Percentiles rank a stretch among this genome's conserved stretches.
phyloP scores from a whole-genome alignment of 129 eudicot species.

The Artemisia argyi region DNA sequence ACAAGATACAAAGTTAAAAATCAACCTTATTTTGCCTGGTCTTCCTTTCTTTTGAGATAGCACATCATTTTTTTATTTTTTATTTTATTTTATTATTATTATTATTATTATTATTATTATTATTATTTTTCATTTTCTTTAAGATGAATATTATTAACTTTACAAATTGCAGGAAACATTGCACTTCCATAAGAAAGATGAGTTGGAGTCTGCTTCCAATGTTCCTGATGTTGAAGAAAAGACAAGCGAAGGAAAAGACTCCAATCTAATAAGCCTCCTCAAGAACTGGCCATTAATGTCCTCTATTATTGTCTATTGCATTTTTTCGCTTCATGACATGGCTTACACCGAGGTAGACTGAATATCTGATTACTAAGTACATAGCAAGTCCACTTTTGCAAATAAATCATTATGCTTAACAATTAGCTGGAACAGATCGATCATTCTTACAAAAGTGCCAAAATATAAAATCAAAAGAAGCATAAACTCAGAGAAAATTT shows the following conservation, averaged over 20 bases:
- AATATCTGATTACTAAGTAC: constrained; percentile 2
- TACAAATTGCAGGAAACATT: constrained; percentile 39
- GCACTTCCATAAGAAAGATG: constrained; percentile 56
- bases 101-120: too few species aligned
- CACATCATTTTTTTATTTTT: neutral
- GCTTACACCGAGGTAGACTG: constrained; percentile 77
- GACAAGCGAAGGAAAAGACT: constrained; percentile 16
- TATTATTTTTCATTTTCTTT: neutral
- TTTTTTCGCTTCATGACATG: constrained; percentile 88
- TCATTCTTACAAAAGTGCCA: too few species aligned
- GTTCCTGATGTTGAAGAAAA: constrained; percentile 18
- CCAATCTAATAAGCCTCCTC: constrained; percentile 43
- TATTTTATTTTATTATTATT: too few species aligned
- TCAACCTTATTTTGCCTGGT: neutral
- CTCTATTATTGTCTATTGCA: constrained; percentile 73
- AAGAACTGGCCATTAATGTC: constrained; percentile 97
- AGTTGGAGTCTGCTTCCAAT: constrained; percentile 55
- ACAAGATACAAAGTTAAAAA: too few species aligned
- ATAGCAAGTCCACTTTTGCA: neutral
- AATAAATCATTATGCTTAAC: neutral
- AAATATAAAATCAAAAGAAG: too few species aligned
- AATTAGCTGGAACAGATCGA: too few species aligned
- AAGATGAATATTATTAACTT: neutral
- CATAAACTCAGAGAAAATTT: neutral
- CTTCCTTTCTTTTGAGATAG: neutral